These are phyloP conservation scores for Phytophthora multivora DNA, from an alignment of 352 stramenopile genomes.

Conservation along the genomic window DNA sequence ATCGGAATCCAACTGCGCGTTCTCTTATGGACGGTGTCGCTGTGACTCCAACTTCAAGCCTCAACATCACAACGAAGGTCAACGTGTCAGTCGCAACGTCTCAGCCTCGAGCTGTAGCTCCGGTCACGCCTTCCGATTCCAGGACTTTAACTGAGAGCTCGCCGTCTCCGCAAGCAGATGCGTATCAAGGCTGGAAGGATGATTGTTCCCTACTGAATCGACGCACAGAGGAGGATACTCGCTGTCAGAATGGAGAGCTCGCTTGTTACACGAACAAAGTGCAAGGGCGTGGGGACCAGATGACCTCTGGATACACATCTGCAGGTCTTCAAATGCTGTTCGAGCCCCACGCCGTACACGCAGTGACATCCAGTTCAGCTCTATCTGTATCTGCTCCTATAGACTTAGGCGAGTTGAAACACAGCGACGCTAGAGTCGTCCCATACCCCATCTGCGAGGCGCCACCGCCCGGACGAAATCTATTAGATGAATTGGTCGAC, in stretches of 20 bases:
- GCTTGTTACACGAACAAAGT: too few species aligned
- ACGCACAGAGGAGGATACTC: not conserved
- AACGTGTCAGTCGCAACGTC: not conserved
- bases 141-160: not conserved
- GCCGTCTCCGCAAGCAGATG: not conserved
- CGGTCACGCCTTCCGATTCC: too few species aligned
- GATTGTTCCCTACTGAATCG: not conserved
- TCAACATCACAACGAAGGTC: not conserved
- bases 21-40: conserved; percentile 11
- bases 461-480: conserved; percentile 1
- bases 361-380: not conserved
- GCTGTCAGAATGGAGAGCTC: not conserved
- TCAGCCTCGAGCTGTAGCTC: not conserved
- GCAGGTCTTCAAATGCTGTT: conserved; percentile 10
- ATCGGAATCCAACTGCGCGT: conserved; percentile 14
- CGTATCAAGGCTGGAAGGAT: not conserved
- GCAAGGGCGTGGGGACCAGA: not conserved
- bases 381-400: not conserved
- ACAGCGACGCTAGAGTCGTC: not conserved
- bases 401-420: conserved; percentile 7
- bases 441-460: conserved; percentile 8
- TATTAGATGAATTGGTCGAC: conserved; percentile 18
- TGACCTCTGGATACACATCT: not conserved
- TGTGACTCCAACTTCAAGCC: not conserved
- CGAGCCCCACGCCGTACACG: not conserved